phyloP scores from a whole-genome alignment of 1,139 yeast species.

The Zygosaccharomyces sapae region DNA sequence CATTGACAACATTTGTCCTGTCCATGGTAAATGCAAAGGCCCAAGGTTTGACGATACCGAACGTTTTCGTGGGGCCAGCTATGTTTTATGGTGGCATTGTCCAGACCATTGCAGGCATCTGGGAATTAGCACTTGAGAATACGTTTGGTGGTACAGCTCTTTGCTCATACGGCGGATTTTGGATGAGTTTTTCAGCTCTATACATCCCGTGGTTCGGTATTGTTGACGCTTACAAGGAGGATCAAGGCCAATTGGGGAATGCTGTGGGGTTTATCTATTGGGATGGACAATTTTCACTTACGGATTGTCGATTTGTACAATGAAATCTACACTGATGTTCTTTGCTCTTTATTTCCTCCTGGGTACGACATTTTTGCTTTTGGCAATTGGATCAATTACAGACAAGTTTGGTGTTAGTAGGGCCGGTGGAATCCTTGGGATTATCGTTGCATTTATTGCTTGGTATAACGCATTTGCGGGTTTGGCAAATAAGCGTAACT shows the following conservation, averaged over 20 bases:
- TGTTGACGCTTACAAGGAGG: slow-evolving; percentile 47
- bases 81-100: slow-evolving; percentile 70
- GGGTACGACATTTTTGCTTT: slow-evolving; percentile 56
- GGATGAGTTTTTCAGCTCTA: slow-evolving; percentile 69
- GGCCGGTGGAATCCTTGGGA: slow-evolving; percentile 80
- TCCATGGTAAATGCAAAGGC: slow-evolving; percentile 62
- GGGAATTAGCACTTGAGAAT: slow-evolving; percentile 71
- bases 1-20: slow-evolving; percentile 77
- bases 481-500: slow-evolving; percentile 66
- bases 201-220: slow-evolving; percentile 72
- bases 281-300: slow-evolving; percentile 82
- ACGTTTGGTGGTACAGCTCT: slow-evolving; percentile 90
- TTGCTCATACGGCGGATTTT: slow-evolving; percentile 80
- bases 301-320: slow-evolving; percentile 59
- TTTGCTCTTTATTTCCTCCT: slow-evolving; percentile 63
- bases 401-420: slow-evolving; percentile 39
- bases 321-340: slow-evolving; percentile 77
- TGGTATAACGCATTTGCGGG: slow-evolving; percentile 95
- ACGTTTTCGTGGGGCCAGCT: slow-evolving; percentile 57
- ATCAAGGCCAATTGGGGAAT: slow-evolving; percentile 40
- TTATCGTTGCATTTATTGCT: slow-evolving; percentile 73
- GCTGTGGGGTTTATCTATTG: slow-evolving; percentile 72
- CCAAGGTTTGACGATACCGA: slow-evolving; percentile 49
- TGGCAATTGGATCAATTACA: slow-evolving; percentile 49
- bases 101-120: slow-evolving; percentile 66